phyloP scores from a whole-genome alignment of 768 basidiomycete species.

The Mrakia gelida region DNA sequence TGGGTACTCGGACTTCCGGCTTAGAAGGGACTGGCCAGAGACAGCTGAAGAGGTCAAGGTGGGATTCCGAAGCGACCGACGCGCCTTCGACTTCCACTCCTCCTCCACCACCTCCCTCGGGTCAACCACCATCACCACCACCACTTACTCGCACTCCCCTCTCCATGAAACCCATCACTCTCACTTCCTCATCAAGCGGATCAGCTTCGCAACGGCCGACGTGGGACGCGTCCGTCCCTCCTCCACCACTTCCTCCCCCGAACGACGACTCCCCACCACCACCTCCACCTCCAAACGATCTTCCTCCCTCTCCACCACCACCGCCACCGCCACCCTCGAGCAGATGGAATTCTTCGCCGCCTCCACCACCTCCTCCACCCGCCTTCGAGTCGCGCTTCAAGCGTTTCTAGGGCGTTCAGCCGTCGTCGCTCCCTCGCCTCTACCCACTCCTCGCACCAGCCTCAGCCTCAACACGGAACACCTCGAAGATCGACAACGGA shows the following conservation, averaged over 20 bases:
- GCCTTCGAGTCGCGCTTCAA: background rate
- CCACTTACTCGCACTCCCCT: background rate
- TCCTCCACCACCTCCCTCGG: background rate
- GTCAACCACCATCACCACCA: background rate
- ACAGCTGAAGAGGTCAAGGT: constrained; percentile 14
- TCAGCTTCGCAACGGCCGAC: background rate
- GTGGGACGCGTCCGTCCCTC: background rate
- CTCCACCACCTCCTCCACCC: background rate
- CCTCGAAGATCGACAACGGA: no score
- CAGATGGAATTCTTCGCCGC: background rate
- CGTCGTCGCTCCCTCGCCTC: background rate
- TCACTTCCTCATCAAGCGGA: background rate
- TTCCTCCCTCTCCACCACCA: background rate
- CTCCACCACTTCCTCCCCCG: background rate
- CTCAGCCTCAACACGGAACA: background rate
- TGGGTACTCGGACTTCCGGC: background rate
- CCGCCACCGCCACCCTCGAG: background rate
- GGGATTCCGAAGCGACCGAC: background rate
- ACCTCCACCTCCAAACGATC: background rate
- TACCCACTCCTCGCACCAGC: background rate
- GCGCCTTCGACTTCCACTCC: no score
- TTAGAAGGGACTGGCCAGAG: background rate
- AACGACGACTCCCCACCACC: background rate
- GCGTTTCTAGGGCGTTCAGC: background rate
- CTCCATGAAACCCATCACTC: background rate